Evolutionary conservation across 805 yeast species (phyloP), one percentile per base, ranked within the genome.

Genomic region (Candida nemodendra): DNA sequence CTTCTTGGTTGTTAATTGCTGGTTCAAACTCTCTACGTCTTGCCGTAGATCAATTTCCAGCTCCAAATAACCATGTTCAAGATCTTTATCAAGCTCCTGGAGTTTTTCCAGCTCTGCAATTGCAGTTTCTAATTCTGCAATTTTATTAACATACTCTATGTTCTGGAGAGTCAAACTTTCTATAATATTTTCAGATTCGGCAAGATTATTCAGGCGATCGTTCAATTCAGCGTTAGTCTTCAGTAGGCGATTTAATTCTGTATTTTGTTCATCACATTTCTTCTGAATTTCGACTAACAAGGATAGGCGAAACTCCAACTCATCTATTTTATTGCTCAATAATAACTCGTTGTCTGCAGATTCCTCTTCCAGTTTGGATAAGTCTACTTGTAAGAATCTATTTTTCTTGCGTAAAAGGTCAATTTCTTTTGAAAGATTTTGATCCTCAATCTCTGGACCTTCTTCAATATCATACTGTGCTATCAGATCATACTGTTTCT

Each of bases 41-140:
- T 48, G 38, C 11, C 62, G 59, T 11, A 78, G 56, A 18, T 74
- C 76, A 4, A 44, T 39, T 41, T 77, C 80, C 0, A 72, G 59
- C 16, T 59, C 66, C 1, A 50, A 19, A 37, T 72, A 78, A 28
- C 56, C 60, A 9, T 66, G 68, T 38, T 78, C 81, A 21, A 79
- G 57, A 32, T 74, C 75, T 28, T 59, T 64, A 38, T 78, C 78
- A 11, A 79, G 51, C 21, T 65, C 68, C 38, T 71, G 72, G 22
- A 79, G 47, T 39, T 75, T 79, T 27, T 70, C 73, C 16, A 76
- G 53, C 16, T 75, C 79, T 1, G 59, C 51, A 0, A 79, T 51
- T 2, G 72, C 65, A 4, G 44, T 41, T 18, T 61, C 56, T n/a
- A 76, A 50, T 3, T 42, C 39, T 0, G 41, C 32, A 3, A 76